Evolutionary conservation across 805 yeast species (phyloP).

Genomic region (Brettanomyces nanus): DNA sequence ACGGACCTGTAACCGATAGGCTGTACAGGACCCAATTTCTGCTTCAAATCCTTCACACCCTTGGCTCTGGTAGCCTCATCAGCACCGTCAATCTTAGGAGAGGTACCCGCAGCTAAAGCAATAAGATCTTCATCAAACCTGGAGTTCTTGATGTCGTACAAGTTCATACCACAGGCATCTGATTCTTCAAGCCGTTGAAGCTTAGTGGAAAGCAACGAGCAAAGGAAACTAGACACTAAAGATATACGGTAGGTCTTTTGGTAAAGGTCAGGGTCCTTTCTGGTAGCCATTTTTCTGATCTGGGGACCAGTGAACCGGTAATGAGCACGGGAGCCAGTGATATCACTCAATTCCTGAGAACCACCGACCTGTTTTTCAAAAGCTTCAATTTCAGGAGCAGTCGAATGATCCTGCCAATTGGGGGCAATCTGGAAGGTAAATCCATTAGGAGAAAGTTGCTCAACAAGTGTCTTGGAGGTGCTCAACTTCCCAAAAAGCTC

Average conservation of each 20-base stretch:
- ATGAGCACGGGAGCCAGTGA: conserved; percentile 85
- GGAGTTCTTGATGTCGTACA: conserved; percentile 60
- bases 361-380: conserved; percentile 64
- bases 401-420: conserved; percentile 94
- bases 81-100: conserved; percentile 33
- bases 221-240: conserved; percentile 70
- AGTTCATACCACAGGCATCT: conserved; percentile 91
- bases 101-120: conserved; percentile 44
- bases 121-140: conserved; percentile 51
- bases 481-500: conserved; percentile 32
- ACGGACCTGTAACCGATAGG: conserved; percentile 40
- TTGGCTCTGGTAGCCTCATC: conserved; percentile 15
- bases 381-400: conserved; percentile 54
- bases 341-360: conserved; percentile 43
- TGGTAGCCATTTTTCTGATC: conserved; percentile 61
- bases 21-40: conserved; percentile 46
- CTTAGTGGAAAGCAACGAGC: conserved; percentile 60
- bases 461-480: conserved; percentile 28
- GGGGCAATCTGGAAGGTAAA: conserved; percentile 66
- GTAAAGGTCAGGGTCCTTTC: conserved; percentile 44
- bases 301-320: conserved; percentile 91
- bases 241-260: conserved; percentile 53
- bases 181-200: conserved; percentile 65
- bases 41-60: conserved; percentile 34
- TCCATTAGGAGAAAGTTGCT: conserved; percentile 40